Base-by-base conservation (phyloP, 257 asterid species). In the Solanum chmielewskii region DNA sequence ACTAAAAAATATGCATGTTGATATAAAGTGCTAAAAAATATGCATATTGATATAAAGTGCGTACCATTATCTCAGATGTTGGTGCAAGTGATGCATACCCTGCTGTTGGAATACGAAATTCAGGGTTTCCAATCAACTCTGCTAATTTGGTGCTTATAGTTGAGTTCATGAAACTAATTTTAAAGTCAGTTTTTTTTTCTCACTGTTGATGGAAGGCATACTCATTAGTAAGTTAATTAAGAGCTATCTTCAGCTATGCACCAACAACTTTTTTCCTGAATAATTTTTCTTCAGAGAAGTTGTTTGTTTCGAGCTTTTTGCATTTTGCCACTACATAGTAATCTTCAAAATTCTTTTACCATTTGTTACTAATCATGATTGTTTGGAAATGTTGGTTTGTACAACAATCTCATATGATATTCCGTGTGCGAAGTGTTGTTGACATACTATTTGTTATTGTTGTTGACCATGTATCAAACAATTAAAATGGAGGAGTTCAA, bases 11-110 rank as follows among this genome's bases (percentile, higher is more conserved):
- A 9, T 11, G 13, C 25, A 71, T 73, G 11, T 35, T 37, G 15
- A 73, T 73, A 23, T 23, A 73, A 73, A 35, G 25, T 73, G 35
- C 35, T 33, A 33, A 33, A 3, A 33, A n/a, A 4, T 5, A n/a
- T 3, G 16, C 29, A 74, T 74, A n/a, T 37, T 39, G 18, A 74
- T 74, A n/a, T 25, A 75, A 75, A 39, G 10, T 39, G 12, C 29
- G 9, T 88, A 95, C 97, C 98, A 94, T 93, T 56, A 95, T 90
- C 93, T 94, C 97, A 90, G 89, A 89, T 66, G 93, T 89, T 64
- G 93, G 94, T 31, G 95, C 98, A 89, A 88, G 92, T 74, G 93
- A 93, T 86, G 91, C 93, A 89, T 93, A 94, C 59, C 93, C 95
- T 2, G 87, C 95, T 2, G 87, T 90, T 82, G 91, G 93, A 74